phyloP scores from a whole-genome alignment of 805 yeast species.

The Saccharomycopsis sp. region DNA sequence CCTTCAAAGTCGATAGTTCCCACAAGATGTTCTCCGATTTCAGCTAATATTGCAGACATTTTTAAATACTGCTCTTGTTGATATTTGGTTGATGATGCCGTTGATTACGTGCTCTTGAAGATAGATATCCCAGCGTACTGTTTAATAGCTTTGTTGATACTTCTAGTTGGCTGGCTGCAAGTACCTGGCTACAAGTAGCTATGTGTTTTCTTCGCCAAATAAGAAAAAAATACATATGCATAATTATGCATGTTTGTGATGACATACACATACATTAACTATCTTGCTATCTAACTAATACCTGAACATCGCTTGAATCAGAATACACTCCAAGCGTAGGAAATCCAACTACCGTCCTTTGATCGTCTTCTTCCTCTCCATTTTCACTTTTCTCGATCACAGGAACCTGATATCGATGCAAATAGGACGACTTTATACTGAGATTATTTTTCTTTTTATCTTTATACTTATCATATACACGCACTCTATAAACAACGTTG shows the following conservation, averaged over 20 bases:
- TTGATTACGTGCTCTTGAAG: no score
- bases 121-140: no score
- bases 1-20: conserved; percentile 20
- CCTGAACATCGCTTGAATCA: background rate
- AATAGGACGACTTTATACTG: background rate
- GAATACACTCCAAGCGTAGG: background rate
- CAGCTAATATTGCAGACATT: background rate
- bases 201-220: no score
- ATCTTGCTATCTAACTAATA: background rate
- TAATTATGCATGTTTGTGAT: no score
- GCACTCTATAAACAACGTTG: background rate
- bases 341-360: background rate
- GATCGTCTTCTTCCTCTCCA: no score
- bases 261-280: no score
- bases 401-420: background rate
- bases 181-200: no score
- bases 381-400: background rate
- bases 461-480: background rate
- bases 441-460: background rate
- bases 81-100: no score
- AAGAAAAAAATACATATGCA: no score
- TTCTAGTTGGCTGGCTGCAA: no score
- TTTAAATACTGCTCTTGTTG: background rate
- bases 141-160: no score
- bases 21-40: conserved; percentile 8